Evolutionary conservation across 2,329 filamentous ascomycete species (phyloP), one percentile per base, ranked within the genome.

Genomic region (Monosporascus sp.): DNA sequence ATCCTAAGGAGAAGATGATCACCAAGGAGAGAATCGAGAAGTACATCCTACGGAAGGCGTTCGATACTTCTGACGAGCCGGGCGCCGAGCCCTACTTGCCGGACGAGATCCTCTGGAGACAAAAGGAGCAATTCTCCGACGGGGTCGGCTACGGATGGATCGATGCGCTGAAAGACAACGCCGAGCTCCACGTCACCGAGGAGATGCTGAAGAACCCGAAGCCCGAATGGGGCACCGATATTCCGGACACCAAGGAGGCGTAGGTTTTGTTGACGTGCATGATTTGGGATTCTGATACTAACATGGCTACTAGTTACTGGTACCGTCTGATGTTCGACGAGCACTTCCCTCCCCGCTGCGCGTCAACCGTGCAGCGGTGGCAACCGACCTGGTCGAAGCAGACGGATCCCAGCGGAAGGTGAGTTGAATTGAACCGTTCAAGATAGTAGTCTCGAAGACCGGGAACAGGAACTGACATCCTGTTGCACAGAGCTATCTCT

Each of bases 81-180:
- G 85, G 81, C 48, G 83, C 81, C 48, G 76, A 88, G 71, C 86
- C 94, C 9, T 99, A 97, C 77, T 84, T 99, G n/a, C 94, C 95
- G 7, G 87, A 96, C 19, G 85, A 92, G 71, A 99, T 99, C 64
- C 85, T 99, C 53, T 99, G 91, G 89, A 84, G 95, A 70, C 95
- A 99, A 76, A 99, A 99, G 85, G 94, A 99, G 79, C 94, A 99
- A 77, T 99, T 99, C 80, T 95, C 88, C 55, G 95, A 99, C 67
- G 95, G 94, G 70, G 94, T 99, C 54, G 94, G 94, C 54, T 99
- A 99, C 77, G 92, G 94, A 59, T 99, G 94, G 94, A 99, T 99
- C 69, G 94, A 99, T 68, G 89, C 87, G 7, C 84, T 99, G 66
- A 97, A 97, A 82, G 94, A 97, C 74, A 90, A 88, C 67, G 94